Percentiles rank a stretch among this genome's conserved stretches.
Conservation (phyloP, 2,329 filamentous ascomycete species). For the Clonostachys chloroleuca region DNA sequence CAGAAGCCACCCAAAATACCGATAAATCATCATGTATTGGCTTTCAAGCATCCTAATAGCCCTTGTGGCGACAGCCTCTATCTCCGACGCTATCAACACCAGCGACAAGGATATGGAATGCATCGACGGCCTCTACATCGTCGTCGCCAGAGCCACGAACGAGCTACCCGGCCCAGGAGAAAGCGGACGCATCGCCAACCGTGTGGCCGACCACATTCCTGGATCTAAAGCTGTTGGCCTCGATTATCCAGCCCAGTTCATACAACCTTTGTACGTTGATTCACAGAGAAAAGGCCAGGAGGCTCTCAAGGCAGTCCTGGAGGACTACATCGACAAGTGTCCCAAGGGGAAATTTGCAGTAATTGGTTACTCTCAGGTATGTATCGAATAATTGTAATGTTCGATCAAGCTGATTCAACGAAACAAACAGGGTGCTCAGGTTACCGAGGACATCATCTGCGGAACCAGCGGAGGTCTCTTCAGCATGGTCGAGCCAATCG, state of each 20-base stretch:
- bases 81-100: constrained; percentile 10
- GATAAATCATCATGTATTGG: too few relatives aligned
- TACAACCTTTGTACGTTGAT: constrained; percentile 15
- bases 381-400: too few relatives aligned
- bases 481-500: constrained; percentile 15
- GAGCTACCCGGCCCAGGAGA: constrained; percentile 26
- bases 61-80: constrained; percentile 7
- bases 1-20: too few relatives aligned
- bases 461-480: constrained; percentile 22
- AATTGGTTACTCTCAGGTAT: constrained; percentile 34
- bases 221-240: constrained; percentile 24
- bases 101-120: constrained; percentile 12
- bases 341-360: constrained; percentile 32
- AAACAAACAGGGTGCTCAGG: constrained; percentile 26
- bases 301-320: constrained; percentile 20
- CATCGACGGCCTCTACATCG: constrained; percentile 28
- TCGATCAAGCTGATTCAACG: constrained; percentile 1
- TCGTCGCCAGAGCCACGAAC: constrained; percentile 30
- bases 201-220: constrained; percentile 22
- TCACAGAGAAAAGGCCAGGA: constrained; percentile 27
- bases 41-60: neutral
- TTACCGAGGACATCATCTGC: constrained; percentile 29
- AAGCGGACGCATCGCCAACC: constrained; percentile 22
- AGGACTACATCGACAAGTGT: constrained; percentile 23
- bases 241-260: constrained; percentile 30